These are phyloP conservation scores for Colletotrichum navitas DNA, from an alignment of 2,329 filamentous ascomycete genomes.

Conservation along the genomic window DNA sequence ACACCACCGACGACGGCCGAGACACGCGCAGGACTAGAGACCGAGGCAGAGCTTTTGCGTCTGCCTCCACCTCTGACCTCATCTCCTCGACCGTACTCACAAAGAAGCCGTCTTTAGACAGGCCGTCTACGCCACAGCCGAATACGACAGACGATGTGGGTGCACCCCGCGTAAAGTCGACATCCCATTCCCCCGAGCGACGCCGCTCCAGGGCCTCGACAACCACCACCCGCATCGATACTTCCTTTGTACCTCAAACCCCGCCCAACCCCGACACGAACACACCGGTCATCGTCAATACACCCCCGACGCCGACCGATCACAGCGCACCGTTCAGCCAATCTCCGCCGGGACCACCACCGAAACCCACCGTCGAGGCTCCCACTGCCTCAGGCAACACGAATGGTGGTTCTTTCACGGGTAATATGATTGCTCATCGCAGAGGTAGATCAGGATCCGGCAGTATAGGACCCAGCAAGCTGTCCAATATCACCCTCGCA, in stretches of 20 bases:
- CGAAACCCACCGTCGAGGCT: slow-evolving; percentile 45
- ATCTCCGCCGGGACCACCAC: slow-evolving; percentile 26
- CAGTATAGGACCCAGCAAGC: slow-evolving; percentile 81
- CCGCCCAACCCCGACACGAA: slow-evolving; percentile 50
- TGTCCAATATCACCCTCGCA: slow-evolving; percentile 80
- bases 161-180: slow-evolving; percentile 35
- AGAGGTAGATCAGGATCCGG: slow-evolving; percentile 66
- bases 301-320: slow-evolving; percentile 74
- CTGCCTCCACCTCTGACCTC: slow-evolving; percentile 41
- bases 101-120: slow-evolving; percentile 28
- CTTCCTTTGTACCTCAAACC: slow-evolving; percentile 39
- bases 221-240: slow-evolving; percentile 46
- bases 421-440: slow-evolving; percentile 79
- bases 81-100: slow-evolving; percentile 15
- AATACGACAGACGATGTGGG: slow-evolving; percentile 26
- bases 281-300: slow-evolving; percentile 72
- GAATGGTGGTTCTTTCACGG: slow-evolving; percentile 72
- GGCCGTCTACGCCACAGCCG: slow-evolving; percentile 21
- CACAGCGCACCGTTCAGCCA: slow-evolving; percentile 33
- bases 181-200: slow-evolving; percentile 35
- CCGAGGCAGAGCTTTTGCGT: slow-evolving; percentile 37
- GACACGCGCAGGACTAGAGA: slow-evolving; percentile 30
- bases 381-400: slow-evolving; percentile 48
- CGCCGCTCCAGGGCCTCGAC: slow-evolving; percentile 38
- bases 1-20: slow-evolving; percentile 38